These are phyloP conservation scores for Cryphonectria radicalis DNA, from an alignment of 2,329 filamentous ascomycete genomes.

Conservation along the genomic window DNA sequence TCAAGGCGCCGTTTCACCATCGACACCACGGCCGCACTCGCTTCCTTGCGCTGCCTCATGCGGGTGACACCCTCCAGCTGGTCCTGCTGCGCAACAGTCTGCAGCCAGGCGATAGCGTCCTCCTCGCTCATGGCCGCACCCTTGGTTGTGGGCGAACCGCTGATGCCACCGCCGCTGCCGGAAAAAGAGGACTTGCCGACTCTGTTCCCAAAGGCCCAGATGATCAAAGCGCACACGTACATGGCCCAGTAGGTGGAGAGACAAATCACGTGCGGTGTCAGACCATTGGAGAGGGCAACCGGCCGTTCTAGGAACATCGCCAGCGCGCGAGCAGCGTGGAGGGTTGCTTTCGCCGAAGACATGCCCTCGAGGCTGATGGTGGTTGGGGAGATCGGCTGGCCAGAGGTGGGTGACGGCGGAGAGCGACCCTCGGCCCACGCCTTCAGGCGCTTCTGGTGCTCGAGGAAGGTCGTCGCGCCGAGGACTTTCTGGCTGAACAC, in stretches of 20 bases:
- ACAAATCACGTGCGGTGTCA: conserved; percentile 38
- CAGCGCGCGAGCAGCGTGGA: conserved; percentile 58
- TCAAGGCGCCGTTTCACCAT: conserved; percentile 53
- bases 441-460: conserved; percentile 52
- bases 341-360: conserved; percentile 49
- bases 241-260: conserved; percentile 59
- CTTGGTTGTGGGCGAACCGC: conserved; percentile 33
- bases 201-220: conserved; percentile 59
- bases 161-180: conserved; percentile 26
- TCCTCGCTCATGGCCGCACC: conserved; percentile 31
- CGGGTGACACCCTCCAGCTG: conserved; percentile 45
- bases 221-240: conserved; percentile 62
- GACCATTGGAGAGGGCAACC: conserved; percentile 15
- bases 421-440: conserved; percentile 43
- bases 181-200: conserved; percentile 23
- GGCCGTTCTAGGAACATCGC: conserved; percentile 47
- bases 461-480: conserved; percentile 47
- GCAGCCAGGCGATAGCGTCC: conserved; percentile 44
- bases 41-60: conserved; percentile 47
- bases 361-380: conserved; percentile 35
- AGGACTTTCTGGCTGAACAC: conserved; percentile 59
- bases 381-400: conserved; percentile 12
- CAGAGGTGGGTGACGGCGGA: conserved; percentile 14
- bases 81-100: conserved; percentile 44
- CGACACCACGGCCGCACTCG: conserved; percentile 48